Percentiles rank a stretch among this genome's conserved stretches.
phyloP scores from a whole-genome alignment of 179 eudicot genomes.

The Amaranthus tricolor region DNA sequence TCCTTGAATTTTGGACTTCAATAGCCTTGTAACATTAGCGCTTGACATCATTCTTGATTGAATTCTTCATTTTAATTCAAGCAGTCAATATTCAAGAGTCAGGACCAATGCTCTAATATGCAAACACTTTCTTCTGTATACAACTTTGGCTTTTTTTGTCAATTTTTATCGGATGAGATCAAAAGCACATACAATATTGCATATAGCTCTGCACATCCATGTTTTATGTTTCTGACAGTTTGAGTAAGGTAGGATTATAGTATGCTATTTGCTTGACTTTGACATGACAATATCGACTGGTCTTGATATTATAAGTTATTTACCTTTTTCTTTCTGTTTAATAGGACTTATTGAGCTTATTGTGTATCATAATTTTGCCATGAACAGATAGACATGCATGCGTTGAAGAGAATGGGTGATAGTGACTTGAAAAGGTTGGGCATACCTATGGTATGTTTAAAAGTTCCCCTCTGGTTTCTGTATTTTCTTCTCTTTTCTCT shows the following conservation, averaged over 20 bases:
- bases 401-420: conserved; percentile 80
- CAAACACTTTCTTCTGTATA: no score
- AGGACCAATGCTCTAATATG: neutral
- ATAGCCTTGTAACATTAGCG: neutral
- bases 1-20: neutral
- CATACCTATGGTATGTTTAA: conserved; percentile 70
- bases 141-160: no score
- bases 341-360: conserved; percentile 4
- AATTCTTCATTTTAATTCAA: neutral
- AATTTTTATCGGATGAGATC: neutral
- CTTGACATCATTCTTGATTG: neutral
- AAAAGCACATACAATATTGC: neutral
- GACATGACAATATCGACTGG: neutral
- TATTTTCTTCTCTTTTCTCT: neutral
- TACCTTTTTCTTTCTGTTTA: conserved; percentile 2
- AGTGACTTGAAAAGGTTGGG: conserved; percentile 84
- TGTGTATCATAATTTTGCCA: conserved; percentile 10
- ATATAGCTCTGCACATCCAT: neutral
- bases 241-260: neutral
- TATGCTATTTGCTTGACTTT: neutral
- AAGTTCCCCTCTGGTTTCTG: neutral
- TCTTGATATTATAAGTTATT: neutral
- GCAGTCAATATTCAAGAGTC: neutral
- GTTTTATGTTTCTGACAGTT: neutral
- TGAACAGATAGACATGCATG: conserved; percentile 75